Conservation (phyloP, 805 yeast species). For the Vanderwaltozyma tropicalis region DNA sequence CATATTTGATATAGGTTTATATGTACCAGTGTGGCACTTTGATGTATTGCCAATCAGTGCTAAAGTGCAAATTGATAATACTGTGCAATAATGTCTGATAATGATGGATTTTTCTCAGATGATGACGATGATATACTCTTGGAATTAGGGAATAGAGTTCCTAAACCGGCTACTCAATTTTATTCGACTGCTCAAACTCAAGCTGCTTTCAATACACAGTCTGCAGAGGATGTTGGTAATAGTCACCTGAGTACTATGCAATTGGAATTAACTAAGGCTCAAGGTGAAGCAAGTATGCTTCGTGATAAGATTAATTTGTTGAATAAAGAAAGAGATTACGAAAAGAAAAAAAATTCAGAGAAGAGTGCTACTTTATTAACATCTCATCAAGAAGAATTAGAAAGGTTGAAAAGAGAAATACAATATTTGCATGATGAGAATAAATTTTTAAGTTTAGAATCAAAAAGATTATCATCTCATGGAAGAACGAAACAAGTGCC, state of each 20-base stretch:
- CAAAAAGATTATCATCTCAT: conserved; percentile 21
- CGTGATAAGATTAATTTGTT: conserved; percentile 49
- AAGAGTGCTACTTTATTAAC: conserved; percentile 19
- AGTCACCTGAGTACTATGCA: not conserved
- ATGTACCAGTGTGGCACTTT: no score
- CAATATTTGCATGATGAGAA: conserved; percentile 43
- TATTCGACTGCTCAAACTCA: not conserved
- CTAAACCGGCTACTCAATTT: conserved; percentile 5
- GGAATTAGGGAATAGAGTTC: conserved; percentile 37
- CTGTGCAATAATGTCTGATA: not conserved
- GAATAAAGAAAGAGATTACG: conserved; percentile 33
- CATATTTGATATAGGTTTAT: no score
- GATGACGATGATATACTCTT: conserved; percentile 37
- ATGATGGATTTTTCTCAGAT: conserved; percentile 6
- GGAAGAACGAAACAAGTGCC: not conserved
- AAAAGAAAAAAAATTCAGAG: conserved; percentile 23
- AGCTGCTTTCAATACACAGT: not conserved
- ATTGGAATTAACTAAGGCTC: conserved; percentile 39
- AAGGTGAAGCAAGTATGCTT: conserved; percentile 75
- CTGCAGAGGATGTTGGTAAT: not conserved
- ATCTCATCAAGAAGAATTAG: conserved; percentile 27
- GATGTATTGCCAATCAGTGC: no score
- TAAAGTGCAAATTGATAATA: no score
- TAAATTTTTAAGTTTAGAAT: conserved; percentile 42
- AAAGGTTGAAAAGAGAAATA: conserved; percentile 32